phyloP scores from a whole-genome alignment of 306 rosid species.

The Malus fusca region DNA sequence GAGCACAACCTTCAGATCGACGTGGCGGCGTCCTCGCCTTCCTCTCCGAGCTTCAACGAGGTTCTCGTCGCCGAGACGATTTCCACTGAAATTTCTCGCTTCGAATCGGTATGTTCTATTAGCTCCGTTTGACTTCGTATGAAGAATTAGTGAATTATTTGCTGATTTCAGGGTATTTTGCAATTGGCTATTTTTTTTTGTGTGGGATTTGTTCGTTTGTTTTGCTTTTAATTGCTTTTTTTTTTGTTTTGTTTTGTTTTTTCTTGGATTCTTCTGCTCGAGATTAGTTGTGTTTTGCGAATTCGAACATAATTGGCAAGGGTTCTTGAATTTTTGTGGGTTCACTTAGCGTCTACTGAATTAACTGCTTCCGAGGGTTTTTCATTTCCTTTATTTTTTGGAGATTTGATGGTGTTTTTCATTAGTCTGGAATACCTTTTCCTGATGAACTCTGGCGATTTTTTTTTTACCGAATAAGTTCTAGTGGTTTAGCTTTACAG shows the following conservation, averaged over 20 bases:
- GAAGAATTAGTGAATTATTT: neutral
- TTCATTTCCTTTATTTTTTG: neutral
- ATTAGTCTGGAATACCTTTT: neutral
- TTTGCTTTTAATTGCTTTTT: neutral
- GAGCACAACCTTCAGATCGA: slow-evolving; percentile 48
- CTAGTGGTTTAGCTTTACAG: neutral
- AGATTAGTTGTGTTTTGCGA: neutral
- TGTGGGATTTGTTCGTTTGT: neutral
- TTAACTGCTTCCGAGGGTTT: neutral
- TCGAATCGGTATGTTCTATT: slow-evolving; percentile 13
- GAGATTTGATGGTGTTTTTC: neutral
- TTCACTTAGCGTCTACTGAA: neutral
- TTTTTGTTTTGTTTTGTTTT: neutral
- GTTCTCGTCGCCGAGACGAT: slow-evolving; percentile 18
- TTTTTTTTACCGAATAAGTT: neutral
- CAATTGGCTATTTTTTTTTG: neutral
- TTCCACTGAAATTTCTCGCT: slow-evolving; percentile 14
- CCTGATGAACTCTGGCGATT: neutral
- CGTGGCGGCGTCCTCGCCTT: slow-evolving; percentile 41
- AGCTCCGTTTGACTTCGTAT: neutral
- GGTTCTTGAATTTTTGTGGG: neutral
- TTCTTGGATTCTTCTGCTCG: neutral
- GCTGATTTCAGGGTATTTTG: neutral
- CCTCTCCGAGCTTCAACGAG: slow-evolving; percentile 51
- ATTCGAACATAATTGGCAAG: neutral